These are phyloP conservation scores for Melastoma malabathricum DNA, from an alignment of 345 rosid genomes.

Conservation along the genomic window DNA sequence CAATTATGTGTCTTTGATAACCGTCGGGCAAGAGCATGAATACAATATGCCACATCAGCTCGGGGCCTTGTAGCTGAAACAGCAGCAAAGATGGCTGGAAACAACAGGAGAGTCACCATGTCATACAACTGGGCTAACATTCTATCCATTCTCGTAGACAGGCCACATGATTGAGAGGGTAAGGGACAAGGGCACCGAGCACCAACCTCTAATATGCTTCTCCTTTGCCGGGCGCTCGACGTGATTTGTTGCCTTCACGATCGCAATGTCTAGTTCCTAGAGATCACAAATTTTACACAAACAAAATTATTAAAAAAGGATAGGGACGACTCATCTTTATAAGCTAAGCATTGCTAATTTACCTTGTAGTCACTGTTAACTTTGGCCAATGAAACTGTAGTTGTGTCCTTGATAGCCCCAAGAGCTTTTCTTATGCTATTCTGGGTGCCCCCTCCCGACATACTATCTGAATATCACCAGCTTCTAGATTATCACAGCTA, in stretches of 20 bases:
- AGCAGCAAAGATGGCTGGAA: constrained; percentile 79
- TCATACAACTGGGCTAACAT: neutral
- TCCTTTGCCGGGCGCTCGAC: constrained; percentile 87
- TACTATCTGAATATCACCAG: constrained; percentile 27
- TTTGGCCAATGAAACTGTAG: constrained; percentile 96
- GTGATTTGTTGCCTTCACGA: constrained; percentile 94
- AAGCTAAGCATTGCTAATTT: neutral
- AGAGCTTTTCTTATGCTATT: constrained; percentile 88
- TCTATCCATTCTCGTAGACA: too few relatives aligned
- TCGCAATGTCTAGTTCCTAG: constrained; percentile 93
- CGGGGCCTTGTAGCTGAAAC: constrained; percentile 96
- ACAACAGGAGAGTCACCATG: neutral
- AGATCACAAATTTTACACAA: constrained; percentile 7
- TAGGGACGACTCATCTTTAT: neutral
- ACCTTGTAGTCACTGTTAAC: constrained; percentile 98
- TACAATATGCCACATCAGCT: constrained; percentile 97
- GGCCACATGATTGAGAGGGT: neutral
- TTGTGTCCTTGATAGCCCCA: constrained; percentile 90
- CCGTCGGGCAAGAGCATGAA: constrained; percentile 82
- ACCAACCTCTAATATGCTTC: constrained; percentile 67
- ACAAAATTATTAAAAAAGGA: neutral
- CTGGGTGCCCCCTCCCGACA: constrained; percentile 79
- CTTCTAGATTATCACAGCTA: constrained; percentile 14
- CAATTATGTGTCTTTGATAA: constrained; percentile 85
- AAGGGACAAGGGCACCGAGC: neutral